Conservation (phyloP, 1,139 yeast genomes). For the Kodamaea sp. region DNA sequence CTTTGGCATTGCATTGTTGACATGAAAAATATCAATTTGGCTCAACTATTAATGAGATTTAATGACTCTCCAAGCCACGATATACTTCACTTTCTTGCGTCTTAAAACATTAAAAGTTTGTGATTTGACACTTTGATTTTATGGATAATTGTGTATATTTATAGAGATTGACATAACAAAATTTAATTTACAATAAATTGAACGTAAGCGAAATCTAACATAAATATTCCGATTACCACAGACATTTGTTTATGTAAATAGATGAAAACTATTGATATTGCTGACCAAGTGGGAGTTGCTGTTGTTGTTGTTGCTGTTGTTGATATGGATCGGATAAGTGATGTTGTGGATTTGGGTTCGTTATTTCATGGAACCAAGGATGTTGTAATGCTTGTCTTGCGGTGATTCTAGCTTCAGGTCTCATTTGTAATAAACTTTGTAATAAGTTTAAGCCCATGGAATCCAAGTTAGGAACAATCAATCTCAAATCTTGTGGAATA, state of each 20-base stretch:
- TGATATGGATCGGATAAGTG: constrained; percentile 39
- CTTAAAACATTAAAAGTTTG: too few species aligned
- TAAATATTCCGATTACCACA: too few species aligned
- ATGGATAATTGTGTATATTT: constrained; percentile 3
- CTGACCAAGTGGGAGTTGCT: constrained; percentile 5
- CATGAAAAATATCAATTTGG: constrained; percentile 17
- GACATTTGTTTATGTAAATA: not conserved
- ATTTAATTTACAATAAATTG: not conserved
- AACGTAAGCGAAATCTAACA: too few species aligned
- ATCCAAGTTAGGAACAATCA: constrained; percentile 74
- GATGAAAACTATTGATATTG: constrained; percentile 9
- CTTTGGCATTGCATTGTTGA: constrained; percentile 20
- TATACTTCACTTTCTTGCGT: constrained; percentile 6
- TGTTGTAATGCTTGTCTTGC: constrained; percentile 93
- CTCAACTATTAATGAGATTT: constrained; percentile 18
- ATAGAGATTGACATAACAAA: not conserved
- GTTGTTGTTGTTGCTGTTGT: constrained; percentile 30
- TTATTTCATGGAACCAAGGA: constrained; percentile 90
- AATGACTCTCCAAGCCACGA: constrained; percentile 16
- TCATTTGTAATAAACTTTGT: constrained; percentile 76
- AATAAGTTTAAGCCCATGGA: constrained; percentile 76
- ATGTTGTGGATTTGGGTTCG: constrained; percentile 39
- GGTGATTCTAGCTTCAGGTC: constrained; percentile 86
- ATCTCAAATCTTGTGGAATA: constrained; percentile 80
- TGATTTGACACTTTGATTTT: constrained; percentile 4